A percentile compares a stretch with the other conserved stretches of the same genome.
Conservation (phyloP, 2,329 filamentous ascomycete genomes). For the Cyclaneusma minus region DNA sequence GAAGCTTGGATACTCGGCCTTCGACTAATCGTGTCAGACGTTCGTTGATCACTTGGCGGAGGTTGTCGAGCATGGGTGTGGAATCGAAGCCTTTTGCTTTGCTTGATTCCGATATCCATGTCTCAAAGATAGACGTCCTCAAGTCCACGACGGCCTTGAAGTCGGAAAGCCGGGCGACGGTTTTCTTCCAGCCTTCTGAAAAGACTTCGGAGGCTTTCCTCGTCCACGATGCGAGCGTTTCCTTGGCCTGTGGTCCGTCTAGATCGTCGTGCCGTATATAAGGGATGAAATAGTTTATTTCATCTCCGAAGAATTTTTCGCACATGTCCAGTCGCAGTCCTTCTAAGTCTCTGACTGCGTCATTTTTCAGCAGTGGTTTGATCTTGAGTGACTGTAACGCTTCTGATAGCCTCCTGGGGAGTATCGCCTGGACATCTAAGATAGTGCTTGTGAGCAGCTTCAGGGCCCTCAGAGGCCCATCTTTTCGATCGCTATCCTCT, state of each 20-base stretch:
- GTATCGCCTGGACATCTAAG: conserved; percentile 59
- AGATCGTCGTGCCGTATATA: conserved; percentile 74
- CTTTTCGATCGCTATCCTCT: conserved; percentile 28
- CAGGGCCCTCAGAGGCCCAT: conserved; percentile 38
- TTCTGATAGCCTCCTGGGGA: conserved; percentile 57
- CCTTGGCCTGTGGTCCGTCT: conserved; percentile 40
- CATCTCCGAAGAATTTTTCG: conserved; percentile 65
- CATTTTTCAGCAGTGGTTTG: conserved; percentile 56
- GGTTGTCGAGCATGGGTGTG: conserved; percentile 48
- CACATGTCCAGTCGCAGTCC: conserved; percentile 65
- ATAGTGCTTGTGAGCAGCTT: conserved; percentile 64
- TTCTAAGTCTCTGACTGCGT: conserved; percentile 46
- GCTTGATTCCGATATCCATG: conserved; percentile 58
- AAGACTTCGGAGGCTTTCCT: conserved; percentile 42
- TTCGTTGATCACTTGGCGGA: conserved; percentile 54
- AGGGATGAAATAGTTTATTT: conserved; percentile 72
- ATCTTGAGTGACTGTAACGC: conserved; percentile 54
- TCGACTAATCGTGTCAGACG: conserved; percentile 50
- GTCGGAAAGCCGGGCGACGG: conserved; percentile 42
- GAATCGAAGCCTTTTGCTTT: conserved; percentile 52
- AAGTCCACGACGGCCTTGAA: conserved; percentile 56
- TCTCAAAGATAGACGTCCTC: conserved; percentile 52
- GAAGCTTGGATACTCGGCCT: conserved; percentile 45
- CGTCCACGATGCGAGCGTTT: conserved; percentile 49
- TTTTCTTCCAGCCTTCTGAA: conserved; percentile 43